Conservation (phyloP, 1,284 basidiomycete genomes). For the Malassezia obtusa region DNA sequence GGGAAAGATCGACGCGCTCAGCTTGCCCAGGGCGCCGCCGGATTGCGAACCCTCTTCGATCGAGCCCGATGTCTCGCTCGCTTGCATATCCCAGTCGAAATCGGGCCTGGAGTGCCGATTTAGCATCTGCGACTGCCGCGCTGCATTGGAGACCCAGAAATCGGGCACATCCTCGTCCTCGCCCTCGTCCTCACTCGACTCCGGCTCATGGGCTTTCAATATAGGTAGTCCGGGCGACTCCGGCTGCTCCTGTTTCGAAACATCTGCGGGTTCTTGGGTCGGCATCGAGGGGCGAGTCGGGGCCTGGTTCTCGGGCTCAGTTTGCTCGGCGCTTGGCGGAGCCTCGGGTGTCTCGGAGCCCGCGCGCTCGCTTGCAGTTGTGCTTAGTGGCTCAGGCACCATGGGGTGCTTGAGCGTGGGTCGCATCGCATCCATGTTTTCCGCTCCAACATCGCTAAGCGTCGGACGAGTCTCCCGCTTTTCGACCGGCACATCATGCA, state of each 20-base stretch:
- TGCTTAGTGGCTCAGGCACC: too few relatives aligned
- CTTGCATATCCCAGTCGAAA: neutral
- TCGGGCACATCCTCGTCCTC: neutral
- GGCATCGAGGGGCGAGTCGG: neutral
- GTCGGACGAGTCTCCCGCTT: too few relatives aligned
- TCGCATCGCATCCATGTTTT: too few relatives aligned
- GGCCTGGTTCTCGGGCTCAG: too few relatives aligned
- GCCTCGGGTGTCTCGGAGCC: too few relatives aligned
- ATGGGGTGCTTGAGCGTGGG: too few relatives aligned
- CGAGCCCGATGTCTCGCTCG: constrained; percentile 3
- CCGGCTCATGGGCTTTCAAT: neutral
- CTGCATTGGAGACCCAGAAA: neutral
- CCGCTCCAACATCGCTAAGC: too few relatives aligned
- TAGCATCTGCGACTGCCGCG: neutral
- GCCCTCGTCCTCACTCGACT: neutral
- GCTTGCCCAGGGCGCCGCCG: neutral
- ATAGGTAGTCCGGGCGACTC: too few relatives aligned
- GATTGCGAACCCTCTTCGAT: neutral
- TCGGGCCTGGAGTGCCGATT: neutral
- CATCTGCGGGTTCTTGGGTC: neutral
- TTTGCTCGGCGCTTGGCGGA: neutral
- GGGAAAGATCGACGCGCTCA: neutral
- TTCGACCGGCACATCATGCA: too few relatives aligned
- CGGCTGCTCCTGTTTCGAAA: neutral
- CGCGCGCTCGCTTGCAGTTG: too few relatives aligned